Evolutionary conservation across 208 protist species (phyloP), one percentile per base, ranked within the genome.

Genomic region (Wallacemonas rigidus): DNA sequence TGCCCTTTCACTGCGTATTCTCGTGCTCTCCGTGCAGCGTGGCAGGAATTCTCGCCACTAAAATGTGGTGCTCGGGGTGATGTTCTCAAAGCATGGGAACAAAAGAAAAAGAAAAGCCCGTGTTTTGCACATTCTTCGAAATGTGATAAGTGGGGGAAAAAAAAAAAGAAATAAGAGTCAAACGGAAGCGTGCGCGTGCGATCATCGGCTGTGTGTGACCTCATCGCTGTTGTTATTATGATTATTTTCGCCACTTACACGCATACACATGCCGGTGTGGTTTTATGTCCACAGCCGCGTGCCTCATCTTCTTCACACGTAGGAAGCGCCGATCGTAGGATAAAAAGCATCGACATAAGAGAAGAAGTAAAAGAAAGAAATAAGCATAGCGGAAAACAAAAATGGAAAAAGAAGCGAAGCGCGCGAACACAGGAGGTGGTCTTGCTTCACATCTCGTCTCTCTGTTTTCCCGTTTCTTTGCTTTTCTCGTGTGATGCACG

Each of bases 11-110:
- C 75, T 83, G 14, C 70, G 76, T 45, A 57, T 53, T 8, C 2
- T 55, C 9, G 62, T 76, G 7, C 1, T 74, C 43, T 67, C 80
- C 1, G 62, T 84, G 61, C 75, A 84, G 41, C 80, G 69, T 50
- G 15, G 8, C 26, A 11, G 35, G 41, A 12, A 67, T 53, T 51
- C 48, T 78, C 6, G 6, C 48, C 6, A 57, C 40, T 38, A 69
- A 69, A 69, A 57, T 54, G 45, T 12, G 15, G 7, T 11, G 5
- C 5, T 6, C 11, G 17, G 8, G 11, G n/a, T 65, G 60, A 50
- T 17, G 56, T 40, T 26, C 0, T 26, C 26, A 26, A 26, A 62
- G 35, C 53, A 58, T n/a, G 26, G n/a, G 14, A 36, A 58, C 53
- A 8, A 58, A 54, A 6, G 40, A 11, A 67, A 55, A 54, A 67